Evolutionary conservation across 139 green algal species (phyloP), one percentile per base, ranked within the genome.

Genomic region (Coelastrella sp.): DNA sequence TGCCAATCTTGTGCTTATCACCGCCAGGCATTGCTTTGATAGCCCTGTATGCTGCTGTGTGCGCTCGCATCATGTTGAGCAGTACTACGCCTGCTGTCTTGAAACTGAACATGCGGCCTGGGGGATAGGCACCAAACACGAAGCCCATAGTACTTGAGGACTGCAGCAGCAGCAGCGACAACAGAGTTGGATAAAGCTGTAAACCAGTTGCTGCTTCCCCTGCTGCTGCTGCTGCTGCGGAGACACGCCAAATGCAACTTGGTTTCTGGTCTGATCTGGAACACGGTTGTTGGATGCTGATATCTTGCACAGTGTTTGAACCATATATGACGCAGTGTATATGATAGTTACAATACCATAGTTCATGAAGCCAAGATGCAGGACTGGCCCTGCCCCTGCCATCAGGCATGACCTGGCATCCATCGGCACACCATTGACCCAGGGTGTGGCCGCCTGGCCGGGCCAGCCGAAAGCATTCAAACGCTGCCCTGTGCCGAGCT

Each of bases 21-120:
- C 83, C 83, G 7, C 92, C 91, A 20, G 92, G 91, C 86, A 95
- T 61, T 8, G 74, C 59, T 83, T 95, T 95, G 78, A 96, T 90
- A 4, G 88, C 90, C 3, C 83, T 85, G 87, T 96, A 95, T 14
- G 85, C 92, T 4, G 87, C 90, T 3, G 81, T 79, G 83, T 96
- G 94, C 14, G 91, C 92, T 5, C 92, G 71, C 79, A 93, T 88
- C 92, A 94, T 90, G 85, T 91, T 92, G 85, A 77, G 76, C 84
- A 94, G 71, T 47, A 90, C 91, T n/a, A 87, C 17, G 47, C 85
- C 89, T 17, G 85, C 82, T 0, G 56, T 90, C 14, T 60, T 66
- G 5, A 90, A 59, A 54, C 14, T 47, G 57, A 90, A 77, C 85
- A 90, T 7, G 13, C 84, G 13, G 10, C 85, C 85, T 68, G 85